Evolutionary conservation across 768 basidiomycete species (phyloP).

Genomic region (Artomyces pyxidatus): DNA sequence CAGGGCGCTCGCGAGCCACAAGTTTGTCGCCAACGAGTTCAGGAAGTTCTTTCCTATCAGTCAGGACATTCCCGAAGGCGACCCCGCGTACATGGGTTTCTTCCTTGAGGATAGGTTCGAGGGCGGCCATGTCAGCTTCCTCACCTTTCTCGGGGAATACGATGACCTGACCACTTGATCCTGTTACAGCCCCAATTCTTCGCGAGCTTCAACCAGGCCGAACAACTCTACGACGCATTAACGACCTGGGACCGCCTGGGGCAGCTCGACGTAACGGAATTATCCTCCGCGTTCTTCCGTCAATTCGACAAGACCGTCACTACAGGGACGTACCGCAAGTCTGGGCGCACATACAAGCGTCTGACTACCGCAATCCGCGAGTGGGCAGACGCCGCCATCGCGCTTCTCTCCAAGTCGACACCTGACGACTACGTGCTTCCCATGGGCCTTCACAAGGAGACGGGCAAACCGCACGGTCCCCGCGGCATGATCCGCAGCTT

Average conservation of each 20-base stretch:
- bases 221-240: constrained; percentile 1
- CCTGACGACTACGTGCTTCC: constrained; percentile 2
- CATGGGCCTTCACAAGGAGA: background rate
- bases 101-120: constrained; percentile 3
- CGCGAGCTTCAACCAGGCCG: constrained; percentile 1
- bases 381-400: background rate
- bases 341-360: background rate
- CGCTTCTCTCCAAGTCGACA: constrained; percentile 1
- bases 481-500: background rate
- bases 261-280: constrained; percentile 1
- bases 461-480: background rate
- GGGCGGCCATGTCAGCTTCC: constrained; percentile 3
- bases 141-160: no score
- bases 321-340: background rate
- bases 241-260: constrained; percentile 4
- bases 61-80: background rate
- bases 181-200: constrained; percentile 5
- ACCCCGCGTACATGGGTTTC: constrained; percentile 1
- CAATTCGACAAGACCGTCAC: constrained; percentile 3
- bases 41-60: constrained; percentile 3
- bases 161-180: background rate
- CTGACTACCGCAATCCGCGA: background rate
- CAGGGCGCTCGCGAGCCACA: constrained; percentile 4
- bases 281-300: constrained; percentile 4
- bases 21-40: constrained; percentile 7